phyloP scores from a whole-genome alignment of 192 early-diverging fungal genomes.

The Coemansia aciculifera region DNA sequence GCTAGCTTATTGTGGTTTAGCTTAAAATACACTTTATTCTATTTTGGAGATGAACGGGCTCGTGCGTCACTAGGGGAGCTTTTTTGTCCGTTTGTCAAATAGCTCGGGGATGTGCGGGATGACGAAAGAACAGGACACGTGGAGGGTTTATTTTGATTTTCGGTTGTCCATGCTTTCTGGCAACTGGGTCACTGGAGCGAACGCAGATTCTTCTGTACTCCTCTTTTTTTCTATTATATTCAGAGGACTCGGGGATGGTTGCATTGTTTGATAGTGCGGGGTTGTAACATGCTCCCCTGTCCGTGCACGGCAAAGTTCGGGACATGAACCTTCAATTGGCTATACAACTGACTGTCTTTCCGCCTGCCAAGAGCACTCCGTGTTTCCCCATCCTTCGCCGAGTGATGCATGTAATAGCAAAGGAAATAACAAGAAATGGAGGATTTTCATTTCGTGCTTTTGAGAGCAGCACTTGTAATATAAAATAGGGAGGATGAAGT shows the following conservation, averaged over 20 bases:
- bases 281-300: not conserved
- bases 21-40: too few species aligned
- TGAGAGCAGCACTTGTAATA: not conserved
- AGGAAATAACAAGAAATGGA: not conserved
- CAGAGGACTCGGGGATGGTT: not conserved
- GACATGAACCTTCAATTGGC: not conserved
- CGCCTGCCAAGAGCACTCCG: not conserved
- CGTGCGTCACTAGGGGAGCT: not conserved
- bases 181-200: not conserved
- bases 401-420: not conserved
- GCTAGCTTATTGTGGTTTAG: too few species aligned
- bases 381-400: not conserved
- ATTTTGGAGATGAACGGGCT: not conserved
- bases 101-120: not conserved
- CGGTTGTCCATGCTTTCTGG: not conserved
- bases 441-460: not conserved
- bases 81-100: not conserved
- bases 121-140: not conserved
- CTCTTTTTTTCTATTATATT: not conserved
- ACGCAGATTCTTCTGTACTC: not conserved
- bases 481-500: not conserved
- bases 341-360: not conserved
- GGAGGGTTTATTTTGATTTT: constrained; percentile 1
- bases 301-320: not conserved
- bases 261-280: not conserved